Base-by-base conservation (phyloP, 352 stramenopile genomes). In the Phytophthora pistaciae region DNA sequence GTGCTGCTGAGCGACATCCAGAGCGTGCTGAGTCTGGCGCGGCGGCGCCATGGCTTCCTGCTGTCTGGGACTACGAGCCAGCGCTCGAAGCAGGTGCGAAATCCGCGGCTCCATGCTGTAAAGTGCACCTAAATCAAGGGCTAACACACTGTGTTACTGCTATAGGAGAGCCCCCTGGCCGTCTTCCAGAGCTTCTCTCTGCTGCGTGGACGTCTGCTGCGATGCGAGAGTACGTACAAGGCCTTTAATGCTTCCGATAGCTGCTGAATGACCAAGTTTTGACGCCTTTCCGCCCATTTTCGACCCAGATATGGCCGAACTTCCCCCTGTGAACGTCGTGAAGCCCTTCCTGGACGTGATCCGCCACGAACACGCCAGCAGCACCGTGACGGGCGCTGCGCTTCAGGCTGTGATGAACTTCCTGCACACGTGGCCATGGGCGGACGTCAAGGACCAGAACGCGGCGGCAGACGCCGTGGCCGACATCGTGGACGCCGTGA, bases 371-470 rank as follows among this genome's bases (percentile, higher is more conserved):
- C 87, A 99, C 44, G 96, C 97, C 49, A 98, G 87, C 52, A 98
- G 96, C 25, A 90, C 79, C 13, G 90, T 99, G 23, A 99, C 97
- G 1, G 91, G 90, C 5, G 92, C 93, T 7, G 95, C 97, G 14
- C 84, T 99, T 23, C 91, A 96, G 48, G 93, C 95, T 1, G 83
- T 99, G 59, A 94, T 98, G 84, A 99, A 98, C 68, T 98, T 99
- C 56, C 78, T 99, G 31, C 85, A 97, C 14, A 96, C 64, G 48
- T 95, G 86, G 85, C 80, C 86, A 18, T 94, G 87, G 87, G 18
- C 60, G 16, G 46, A 76, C 16, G 72, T 77, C n/a, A 72, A 75
- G 40, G 83, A 90, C 61, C 56, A 73, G 27, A 74, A 70, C 42
- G 75, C 68, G 16, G 64, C 79, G 44, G 69, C 75, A 0, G 86